phyloP scores from a whole-genome alignment of 140 eudicot species.

The Ambrosia hybrid region DNA sequence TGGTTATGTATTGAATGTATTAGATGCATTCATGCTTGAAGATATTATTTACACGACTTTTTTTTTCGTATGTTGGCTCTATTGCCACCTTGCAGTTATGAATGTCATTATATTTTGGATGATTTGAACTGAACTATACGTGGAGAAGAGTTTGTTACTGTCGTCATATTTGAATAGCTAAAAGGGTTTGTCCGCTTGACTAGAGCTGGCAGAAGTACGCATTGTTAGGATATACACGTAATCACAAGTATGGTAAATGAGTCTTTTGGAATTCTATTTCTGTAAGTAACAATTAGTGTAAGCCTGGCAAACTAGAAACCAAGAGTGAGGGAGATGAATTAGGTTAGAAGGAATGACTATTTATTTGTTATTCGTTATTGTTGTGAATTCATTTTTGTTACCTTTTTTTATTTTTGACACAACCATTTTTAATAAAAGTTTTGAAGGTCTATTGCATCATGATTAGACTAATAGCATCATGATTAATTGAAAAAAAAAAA shows the following conservation, averaged over 20 bases:
- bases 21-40: constrained; percentile 11
- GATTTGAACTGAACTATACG: neutral
- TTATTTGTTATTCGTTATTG: no score
- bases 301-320: no score
- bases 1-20: constrained; percentile 1
- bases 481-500: no score
- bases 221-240: neutral
- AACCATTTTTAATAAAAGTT: no score
- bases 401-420: no score
- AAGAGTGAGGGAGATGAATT: neutral
- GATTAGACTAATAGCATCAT: no score
- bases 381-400: no score
- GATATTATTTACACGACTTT: neutral
- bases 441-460: no score
- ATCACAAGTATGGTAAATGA: neutral
- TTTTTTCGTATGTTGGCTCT: neutral
- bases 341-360: no score
- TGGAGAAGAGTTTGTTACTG: neutral
- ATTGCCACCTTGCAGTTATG: no score
- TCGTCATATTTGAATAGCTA: neutral
- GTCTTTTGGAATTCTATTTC: neutral
- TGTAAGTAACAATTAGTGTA: neutral
- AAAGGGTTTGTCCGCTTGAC: neutral
- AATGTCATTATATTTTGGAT: neutral
- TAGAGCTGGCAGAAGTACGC: neutral